A percentile compares a stretch with the other conserved stretches of the same genome.
These are phyloP conservation scores for Magnaporthales sp. DNA, from an alignment of 2,329 filamentous ascomycete species.

Conservation along the genomic window DNA sequence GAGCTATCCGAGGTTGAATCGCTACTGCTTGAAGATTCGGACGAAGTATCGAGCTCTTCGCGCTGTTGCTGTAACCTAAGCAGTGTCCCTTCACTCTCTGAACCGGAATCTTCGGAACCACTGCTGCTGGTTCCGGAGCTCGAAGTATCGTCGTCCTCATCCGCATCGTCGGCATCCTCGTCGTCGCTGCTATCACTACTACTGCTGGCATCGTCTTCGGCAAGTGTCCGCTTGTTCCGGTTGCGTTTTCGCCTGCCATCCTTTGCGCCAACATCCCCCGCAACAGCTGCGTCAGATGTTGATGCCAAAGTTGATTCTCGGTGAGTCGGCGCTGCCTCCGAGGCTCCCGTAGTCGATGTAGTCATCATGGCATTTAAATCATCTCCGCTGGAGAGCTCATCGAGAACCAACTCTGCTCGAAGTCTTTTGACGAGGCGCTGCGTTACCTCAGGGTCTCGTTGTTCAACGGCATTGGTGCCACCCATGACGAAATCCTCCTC, in stretches of 20 bases:
- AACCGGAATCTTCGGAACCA: slow-evolving; percentile 6
- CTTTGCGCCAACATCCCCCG: slow-evolving; percentile 28
- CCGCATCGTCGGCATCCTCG: slow-evolving; percentile 17
- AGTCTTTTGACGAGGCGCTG: slow-evolving; percentile 52
- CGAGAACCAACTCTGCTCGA: slow-evolving; percentile 49
- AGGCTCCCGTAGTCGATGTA: slow-evolving; percentile 16
- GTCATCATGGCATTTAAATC: slow-evolving; percentile 22
- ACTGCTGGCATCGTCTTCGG: slow-evolving; percentile 31
- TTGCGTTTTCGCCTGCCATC: slow-evolving; percentile 34
- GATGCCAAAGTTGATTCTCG: slow-evolving; percentile 6
- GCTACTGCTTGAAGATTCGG: slow-evolving; percentile 10
- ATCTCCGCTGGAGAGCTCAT: slow-evolving; percentile 44
- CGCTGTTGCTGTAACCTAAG: not conserved
- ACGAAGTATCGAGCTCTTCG: slow-evolving; percentile 32
- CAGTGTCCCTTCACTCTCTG: slow-evolving; percentile 8
- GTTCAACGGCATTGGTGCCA: slow-evolving; percentile 11
- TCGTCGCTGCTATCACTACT: slow-evolving; percentile 19
- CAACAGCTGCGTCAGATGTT: slow-evolving; percentile 11
- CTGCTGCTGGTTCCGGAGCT: slow-evolving; percentile 14
- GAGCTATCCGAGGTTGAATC: slow-evolving; percentile 8
- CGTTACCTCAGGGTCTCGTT: slow-evolving; percentile 42
- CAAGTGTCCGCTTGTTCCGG: slow-evolving; percentile 42
- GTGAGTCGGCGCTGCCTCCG: slow-evolving; percentile 11
- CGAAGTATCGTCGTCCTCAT: slow-evolving; percentile 12
- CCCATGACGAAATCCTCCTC: slow-evolving; percentile 43